Percentiles rank a stretch among this genome's conserved stretches.
These are phyloP conservation scores for Rhododendron griersonianum DNA, from an alignment of 148 eudicot genomes.

Conservation along the genomic window DNA sequence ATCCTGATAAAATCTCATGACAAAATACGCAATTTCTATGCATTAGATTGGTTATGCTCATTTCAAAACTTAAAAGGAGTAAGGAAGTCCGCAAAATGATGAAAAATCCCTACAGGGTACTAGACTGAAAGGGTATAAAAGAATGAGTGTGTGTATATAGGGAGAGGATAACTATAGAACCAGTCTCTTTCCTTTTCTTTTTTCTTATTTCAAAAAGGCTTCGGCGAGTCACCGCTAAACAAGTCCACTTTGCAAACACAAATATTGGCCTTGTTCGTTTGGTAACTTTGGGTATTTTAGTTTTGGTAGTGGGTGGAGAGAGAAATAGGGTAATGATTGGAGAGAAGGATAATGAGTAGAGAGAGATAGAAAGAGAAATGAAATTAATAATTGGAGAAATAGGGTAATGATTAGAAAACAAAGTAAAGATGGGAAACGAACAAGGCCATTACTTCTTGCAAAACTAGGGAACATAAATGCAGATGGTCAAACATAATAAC, in stretches of 20 bases:
- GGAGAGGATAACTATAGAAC: neutral
- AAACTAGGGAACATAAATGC: neutral
- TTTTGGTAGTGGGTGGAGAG: no score
- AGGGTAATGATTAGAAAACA: no score
- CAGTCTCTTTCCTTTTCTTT: neutral
- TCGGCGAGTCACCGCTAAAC: neutral
- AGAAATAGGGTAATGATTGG: no score
- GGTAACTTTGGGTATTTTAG: no score
- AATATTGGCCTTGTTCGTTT: no score
- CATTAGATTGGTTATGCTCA: neutral
- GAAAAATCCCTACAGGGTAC: neutral
- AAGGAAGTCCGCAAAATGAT: neutral
- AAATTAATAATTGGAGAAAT: no score
- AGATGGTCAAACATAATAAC: neutral
- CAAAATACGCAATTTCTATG: neutral
- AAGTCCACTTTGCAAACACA: neutral
- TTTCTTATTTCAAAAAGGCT: neutral
- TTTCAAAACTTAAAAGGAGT: constrained; percentile 1
- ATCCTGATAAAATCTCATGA: neutral
- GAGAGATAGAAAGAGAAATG: no score
- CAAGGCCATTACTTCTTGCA: neutral
- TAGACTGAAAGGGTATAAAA: neutral
- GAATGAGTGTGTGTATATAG: neutral
- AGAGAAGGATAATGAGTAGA: no score
- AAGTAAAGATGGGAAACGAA: no score